These are phyloP conservation scores for Mucor ambiguus DNA, from an alignment of 371 early-diverging fungal species.

Conservation along the genomic window DNA sequence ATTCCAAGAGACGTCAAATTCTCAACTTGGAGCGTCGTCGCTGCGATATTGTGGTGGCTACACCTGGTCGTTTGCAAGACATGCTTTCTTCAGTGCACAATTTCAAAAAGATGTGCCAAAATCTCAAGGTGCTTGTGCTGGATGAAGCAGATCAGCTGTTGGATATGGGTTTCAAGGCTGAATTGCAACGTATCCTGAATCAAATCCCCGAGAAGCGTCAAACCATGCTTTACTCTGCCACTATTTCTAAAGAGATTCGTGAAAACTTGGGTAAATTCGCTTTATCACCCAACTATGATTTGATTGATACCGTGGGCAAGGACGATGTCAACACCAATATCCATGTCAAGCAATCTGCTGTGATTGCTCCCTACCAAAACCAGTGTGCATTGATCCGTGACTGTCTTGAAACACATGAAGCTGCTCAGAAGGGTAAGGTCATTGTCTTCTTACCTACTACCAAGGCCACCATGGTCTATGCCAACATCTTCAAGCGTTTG, in stretches of 20 bases:
- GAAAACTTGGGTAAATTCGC: slow-evolving; percentile 69
- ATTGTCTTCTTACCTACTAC: slow-evolving; percentile 93
- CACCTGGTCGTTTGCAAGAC: slow-evolving; percentile 94
- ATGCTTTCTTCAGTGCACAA: slow-evolving; percentile 68
- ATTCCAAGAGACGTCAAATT: slow-evolving; percentile 66
- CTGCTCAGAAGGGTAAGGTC: slow-evolving; percentile 69
- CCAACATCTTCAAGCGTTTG: slow-evolving; percentile 59
- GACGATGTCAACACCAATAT: slow-evolving; percentile 80
- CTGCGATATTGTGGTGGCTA: slow-evolving; percentile 92
- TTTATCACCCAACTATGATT: slow-evolving; percentile 68
- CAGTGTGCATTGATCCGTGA: slow-evolving; percentile 68
- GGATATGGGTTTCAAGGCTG: slow-evolving; percentile 97
- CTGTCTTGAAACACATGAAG: slow-evolving; percentile 60
- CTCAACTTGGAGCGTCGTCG: slow-evolving; percentile 60
- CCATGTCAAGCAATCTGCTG: slow-evolving; percentile 77
- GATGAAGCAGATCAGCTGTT: slow-evolving; percentile 99
- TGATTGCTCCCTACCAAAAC: slow-evolving; percentile 62
- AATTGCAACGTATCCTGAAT: slow-evolving; percentile 82
- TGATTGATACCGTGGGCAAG: slow-evolving; percentile 86
- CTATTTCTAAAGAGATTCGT: slow-evolving; percentile 85
- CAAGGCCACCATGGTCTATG: slow-evolving; percentile 75
- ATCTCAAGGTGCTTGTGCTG: slow-evolving; percentile 79
- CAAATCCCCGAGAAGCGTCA: slow-evolving; percentile 86
- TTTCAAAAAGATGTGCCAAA: slow-evolving; percentile 62
- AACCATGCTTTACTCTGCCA: slow-evolving; percentile 98